Evolutionary conservation across 2,329 filamentous ascomycete genomes (phyloP).

Genomic region (Aureobasidium namibiae): DNA sequence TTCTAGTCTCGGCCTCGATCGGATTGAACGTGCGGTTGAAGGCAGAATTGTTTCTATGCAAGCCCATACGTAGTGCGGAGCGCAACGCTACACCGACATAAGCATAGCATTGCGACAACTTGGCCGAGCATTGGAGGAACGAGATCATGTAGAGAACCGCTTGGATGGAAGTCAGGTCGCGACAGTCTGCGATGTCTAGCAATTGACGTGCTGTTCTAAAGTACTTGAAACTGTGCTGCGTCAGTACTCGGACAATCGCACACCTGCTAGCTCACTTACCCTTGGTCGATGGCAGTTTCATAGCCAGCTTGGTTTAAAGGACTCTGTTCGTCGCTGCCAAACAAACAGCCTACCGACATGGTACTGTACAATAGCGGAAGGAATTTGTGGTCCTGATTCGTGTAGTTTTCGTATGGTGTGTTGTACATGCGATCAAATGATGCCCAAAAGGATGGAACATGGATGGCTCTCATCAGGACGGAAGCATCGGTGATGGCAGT

Average conservation of each 20-base stretch:
- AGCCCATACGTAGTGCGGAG: constrained; percentile 42
- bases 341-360: constrained; percentile 40
- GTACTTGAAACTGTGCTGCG: constrained; percentile 34
- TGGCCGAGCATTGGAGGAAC: constrained; percentile 45
- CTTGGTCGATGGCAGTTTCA: constrained; percentile 40
- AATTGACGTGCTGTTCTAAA: constrained; percentile 41
- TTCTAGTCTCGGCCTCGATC: constrained; percentile 41
- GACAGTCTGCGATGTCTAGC: constrained; percentile 45
- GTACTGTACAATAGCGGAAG: constrained; percentile 41
- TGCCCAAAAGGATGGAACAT: constrained; percentile 72
- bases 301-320: constrained; percentile 33
- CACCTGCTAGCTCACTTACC: constrained; percentile 27
- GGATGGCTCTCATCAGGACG: constrained; percentile 62
- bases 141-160: constrained; percentile 47
- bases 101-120: constrained; percentile 44
- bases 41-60: constrained; percentile 35
- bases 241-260: neutral
- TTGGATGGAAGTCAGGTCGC: constrained; percentile 42
- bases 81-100: constrained; percentile 45
- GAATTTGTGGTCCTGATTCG: constrained; percentile 38
- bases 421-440: constrained; percentile 73
- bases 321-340: constrained; percentile 32
- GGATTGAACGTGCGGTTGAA: constrained; percentile 39
- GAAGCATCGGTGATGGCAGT: constrained; percentile 56
- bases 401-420: constrained; percentile 43